Evolutionary conservation across 148 eudicot species (phyloP).

Genomic region (Chenopodium suecicum): DNA sequence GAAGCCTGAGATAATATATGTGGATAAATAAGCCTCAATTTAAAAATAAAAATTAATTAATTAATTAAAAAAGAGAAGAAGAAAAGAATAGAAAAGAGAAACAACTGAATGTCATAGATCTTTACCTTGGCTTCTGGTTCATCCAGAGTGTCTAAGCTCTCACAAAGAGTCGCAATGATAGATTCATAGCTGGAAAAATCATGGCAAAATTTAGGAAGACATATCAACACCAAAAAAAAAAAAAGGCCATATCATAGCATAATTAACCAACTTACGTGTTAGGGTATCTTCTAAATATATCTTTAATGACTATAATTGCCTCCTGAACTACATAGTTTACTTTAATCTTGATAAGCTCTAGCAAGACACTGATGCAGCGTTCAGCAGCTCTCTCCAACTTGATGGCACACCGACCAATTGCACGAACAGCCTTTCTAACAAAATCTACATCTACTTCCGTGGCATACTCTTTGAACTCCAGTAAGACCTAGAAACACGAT

Average conservation of each 20-base stretch:
- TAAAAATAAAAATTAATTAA: too few species aligned
- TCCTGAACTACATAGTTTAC: constrained; percentile 99
- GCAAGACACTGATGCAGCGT: constrained; percentile 95
- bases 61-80: not conserved
- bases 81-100: not conserved
- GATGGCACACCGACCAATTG: constrained; percentile 98
- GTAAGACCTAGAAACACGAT: constrained; percentile 57
- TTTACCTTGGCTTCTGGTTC: constrained; percentile 98
- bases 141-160: constrained; percentile 96
- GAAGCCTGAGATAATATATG: constrained; percentile 58
- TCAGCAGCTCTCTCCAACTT: constrained; percentile 99
- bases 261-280: constrained; percentile 60
- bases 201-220: constrained; percentile 7
- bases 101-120: constrained; percentile 16
- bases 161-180: constrained; percentile 97
- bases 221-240: not conserved
- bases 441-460: constrained; percentile 99
- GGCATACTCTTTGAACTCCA: constrained; percentile 99
- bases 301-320: constrained; percentile 97
- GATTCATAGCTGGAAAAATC: constrained; percentile 75
- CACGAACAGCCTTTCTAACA: constrained; percentile 98
- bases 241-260: not conserved
- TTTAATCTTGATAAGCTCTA: constrained; percentile 97
- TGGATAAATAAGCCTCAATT: constrained; percentile 13
- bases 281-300: constrained; percentile 97